These are phyloP conservation scores for Pleodorina starrii DNA, from an alignment of 139 green algal genomes.

Conservation along the genomic window DNA sequence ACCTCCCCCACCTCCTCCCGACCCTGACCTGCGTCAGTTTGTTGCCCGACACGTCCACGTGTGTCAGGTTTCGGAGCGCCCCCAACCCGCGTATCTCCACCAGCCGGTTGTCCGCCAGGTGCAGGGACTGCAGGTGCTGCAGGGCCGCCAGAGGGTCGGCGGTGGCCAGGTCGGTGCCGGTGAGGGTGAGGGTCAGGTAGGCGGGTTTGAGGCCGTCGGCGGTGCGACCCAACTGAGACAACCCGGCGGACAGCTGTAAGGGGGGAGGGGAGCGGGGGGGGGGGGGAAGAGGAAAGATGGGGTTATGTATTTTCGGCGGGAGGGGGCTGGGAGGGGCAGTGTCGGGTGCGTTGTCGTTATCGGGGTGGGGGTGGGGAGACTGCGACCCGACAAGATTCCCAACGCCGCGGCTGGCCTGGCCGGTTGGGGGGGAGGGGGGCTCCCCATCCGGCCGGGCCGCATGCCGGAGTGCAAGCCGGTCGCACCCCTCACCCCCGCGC, in stretches of 20 bases:
- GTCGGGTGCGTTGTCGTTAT: no score
- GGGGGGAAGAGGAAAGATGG: no score
- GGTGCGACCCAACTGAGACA: slow-evolving; percentile 67
- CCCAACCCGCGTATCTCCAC: slow-evolving; percentile 53
- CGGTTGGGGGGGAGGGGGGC: no score
- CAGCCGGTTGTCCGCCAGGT: slow-evolving; percentile 65
- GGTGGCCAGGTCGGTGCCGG: slow-evolving; percentile 54
- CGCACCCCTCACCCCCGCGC: no score
- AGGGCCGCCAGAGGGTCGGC: slow-evolving; percentile 42
- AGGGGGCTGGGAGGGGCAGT: no score
- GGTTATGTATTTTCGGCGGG: no score
- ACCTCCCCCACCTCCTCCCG: not conserved
- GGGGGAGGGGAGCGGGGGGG: not conserved
- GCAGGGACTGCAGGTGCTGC: slow-evolving; percentile 65
- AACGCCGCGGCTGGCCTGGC: no score
- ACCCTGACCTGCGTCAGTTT: slow-evolving; percentile 58
- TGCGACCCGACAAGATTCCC: no score
- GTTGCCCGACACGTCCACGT: slow-evolving; percentile 70
- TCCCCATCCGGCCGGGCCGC: no score
- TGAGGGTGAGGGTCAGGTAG: slow-evolving; percentile 56
- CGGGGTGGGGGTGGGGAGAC: no score
- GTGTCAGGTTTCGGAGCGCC: slow-evolving; percentile 60
- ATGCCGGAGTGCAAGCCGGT: no score
- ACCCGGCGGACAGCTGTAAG: slow-evolving; percentile 51
- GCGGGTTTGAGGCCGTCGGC: slow-evolving; percentile 56